phyloP scores from a whole-genome alignment of 192 early-diverging fungal genomes.

The Coemansia sp. region DNA sequence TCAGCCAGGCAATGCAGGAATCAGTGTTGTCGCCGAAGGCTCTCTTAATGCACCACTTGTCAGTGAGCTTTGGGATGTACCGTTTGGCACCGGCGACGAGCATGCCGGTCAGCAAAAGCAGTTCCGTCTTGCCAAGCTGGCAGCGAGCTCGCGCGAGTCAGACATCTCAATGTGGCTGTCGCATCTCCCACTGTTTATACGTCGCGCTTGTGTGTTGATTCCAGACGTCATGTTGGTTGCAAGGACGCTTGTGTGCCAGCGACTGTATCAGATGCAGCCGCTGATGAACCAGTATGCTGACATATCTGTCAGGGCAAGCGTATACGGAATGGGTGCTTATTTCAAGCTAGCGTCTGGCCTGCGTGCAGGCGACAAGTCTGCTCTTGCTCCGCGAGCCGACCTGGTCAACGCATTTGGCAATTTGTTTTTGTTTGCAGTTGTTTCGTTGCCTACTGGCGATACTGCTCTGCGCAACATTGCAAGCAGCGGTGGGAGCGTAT shows the following conservation, averaged over 20 bases:
- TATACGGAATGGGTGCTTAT: conserved; percentile 6
- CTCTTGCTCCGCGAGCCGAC: conserved; percentile 12
- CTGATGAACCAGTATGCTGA: conserved; percentile 53
- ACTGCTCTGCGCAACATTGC: not conserved
- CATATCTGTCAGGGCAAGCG: conserved; percentile 21
- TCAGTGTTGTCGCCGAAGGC: conserved; percentile 1
- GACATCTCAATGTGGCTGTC: conserved; percentile 37
- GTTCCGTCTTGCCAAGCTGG: conserved; percentile 33
- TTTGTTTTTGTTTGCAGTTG: conserved; percentile 41
- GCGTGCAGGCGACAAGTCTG: conserved; percentile 13
- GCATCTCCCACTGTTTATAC: conserved; percentile 35
- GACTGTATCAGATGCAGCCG: conserved; percentile 52
- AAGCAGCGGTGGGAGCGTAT: conserved; percentile 2
- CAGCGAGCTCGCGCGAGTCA: conserved; percentile 19
- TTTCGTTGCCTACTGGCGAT: conserved; percentile 30
- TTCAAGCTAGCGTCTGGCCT: conserved; percentile 10
- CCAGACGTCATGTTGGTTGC: conserved; percentile 45
- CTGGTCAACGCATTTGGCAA: conserved; percentile 33
- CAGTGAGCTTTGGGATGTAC: conserved; percentile 33
- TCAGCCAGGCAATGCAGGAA: not conserved
- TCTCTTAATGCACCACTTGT: conserved; percentile 6
- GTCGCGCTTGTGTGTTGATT: conserved; percentile 38
- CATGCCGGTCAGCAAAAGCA: not conserved
- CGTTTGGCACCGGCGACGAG: conserved; percentile 26
- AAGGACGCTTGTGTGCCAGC: conserved; percentile 44